Evolutionary conservation across 176 grass and related monocot genomes (phyloP), one percentile per base, ranked within the genome.

Genomic region (Leersia perrieri): DNA sequence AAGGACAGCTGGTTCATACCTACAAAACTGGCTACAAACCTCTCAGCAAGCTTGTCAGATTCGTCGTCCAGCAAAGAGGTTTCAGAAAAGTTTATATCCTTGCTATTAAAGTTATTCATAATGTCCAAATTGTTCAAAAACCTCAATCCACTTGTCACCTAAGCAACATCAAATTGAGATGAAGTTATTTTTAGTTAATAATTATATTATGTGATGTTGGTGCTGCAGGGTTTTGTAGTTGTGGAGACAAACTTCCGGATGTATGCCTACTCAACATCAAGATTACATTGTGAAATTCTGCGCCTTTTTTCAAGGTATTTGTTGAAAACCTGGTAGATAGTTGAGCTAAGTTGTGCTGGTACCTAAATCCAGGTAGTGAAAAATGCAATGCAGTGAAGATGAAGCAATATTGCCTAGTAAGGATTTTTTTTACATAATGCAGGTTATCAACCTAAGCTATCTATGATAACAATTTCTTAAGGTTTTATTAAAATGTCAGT

Each of bases 241-340:
- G 88, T 98, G 58, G 95, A 98, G 83, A 98, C 92, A 84, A 98
- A 98, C 74, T 98, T 98, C 69, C 91, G 92, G 79, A 75, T 92
- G 85, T 98, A 98, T 89, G 85, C 95, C 7, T 98, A 98, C 81
- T 94, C 90, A 49, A 71, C 90, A 35, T 98, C 95, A 38, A 98
- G 80, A 82, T 86, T 98, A 67, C 92, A 94, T 72, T 93, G 83
- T 84, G 90, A 98, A 87, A 98, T 98, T 83, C 82, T 98, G 74
- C 86, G 92, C 57, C 95, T 94, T n/a, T 98, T 98, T 81, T 80
- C 90, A 74, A 94, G 95, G 95, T 98, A 94, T 28, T 74, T 66
- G 32, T 16, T 29, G 10, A n/a, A n/a, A n/a, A n/a, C n/a, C n/a
- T n/a, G n/a, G n/a, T n/a, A n/a, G n/a, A n/a, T n/a, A n/a, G n/a